Percentiles rank a stretch among this genome's conserved stretches.
Evolutionary conservation across 768 basidiomycete genomes (phyloP).

Genomic region (Holtermannia corniformis): DNA sequence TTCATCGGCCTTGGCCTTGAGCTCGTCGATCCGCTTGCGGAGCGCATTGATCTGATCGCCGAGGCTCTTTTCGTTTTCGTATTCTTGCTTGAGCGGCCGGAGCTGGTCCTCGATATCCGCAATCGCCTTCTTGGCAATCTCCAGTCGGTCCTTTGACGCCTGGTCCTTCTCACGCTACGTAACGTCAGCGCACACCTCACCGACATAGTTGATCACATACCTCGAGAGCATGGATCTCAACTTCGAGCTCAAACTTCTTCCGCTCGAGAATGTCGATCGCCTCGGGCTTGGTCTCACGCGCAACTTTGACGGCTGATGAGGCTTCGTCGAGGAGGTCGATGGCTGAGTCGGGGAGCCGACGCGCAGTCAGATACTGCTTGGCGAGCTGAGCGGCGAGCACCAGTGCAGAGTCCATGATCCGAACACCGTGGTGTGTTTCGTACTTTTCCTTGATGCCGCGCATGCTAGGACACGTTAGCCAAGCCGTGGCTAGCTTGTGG

Average conservation of each 20-base stretch:
- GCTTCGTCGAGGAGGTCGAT: conserved; percentile 91
- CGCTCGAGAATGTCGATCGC: conserved; percentile 85
- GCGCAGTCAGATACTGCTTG: conserved; percentile 65
- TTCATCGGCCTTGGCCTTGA: conserved; percentile 83
- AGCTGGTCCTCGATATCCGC: conserved; percentile 78
- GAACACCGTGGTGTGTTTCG: conserved; percentile 66
- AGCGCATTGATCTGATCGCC: conserved; percentile 70
- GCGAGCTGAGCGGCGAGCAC: conserved; percentile 85
- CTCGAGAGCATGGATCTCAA: conserved; percentile 89
- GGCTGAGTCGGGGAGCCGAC: conserved; percentile 49
- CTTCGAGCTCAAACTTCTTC: conserved; percentile 76
- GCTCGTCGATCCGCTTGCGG: conserved; percentile 74
- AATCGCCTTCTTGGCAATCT: conserved; percentile 62
- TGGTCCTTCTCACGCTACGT: conserved; percentile 66
- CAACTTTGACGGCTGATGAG: conserved; percentile 72
- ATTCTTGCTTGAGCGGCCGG: conserved; percentile 68
- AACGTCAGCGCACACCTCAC: not conserved
- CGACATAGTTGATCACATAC: not conserved
- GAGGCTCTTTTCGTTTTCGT: conserved; percentile 74
- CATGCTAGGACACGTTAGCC: conserved; percentile 46
- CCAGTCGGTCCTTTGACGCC: conserved; percentile 74
- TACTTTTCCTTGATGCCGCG: conserved; percentile 92
- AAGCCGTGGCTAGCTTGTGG: not conserved
- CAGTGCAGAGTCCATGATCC: conserved; percentile 76
- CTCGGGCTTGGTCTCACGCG: conserved; percentile 89